Base-by-base conservation (phyloP, 345 rosid genomes). In the Aquilaria sinensis region DNA sequence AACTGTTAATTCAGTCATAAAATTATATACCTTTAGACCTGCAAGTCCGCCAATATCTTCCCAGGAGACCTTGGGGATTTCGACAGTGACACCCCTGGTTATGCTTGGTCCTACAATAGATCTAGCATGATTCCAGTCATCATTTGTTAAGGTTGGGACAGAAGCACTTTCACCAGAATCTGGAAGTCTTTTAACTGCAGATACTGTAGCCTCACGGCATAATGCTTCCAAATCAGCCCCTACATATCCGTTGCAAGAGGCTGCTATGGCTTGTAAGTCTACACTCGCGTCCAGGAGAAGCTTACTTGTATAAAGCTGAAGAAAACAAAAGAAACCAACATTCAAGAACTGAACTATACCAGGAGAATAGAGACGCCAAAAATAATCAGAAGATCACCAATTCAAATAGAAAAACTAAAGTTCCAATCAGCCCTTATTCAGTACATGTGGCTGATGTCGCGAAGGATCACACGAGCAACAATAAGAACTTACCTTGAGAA, bases 191-290 rank as follows among this genome's bases (percentile, higher is more conserved):
- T 67, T 84, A 61, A 82, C 73, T 33, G 92, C 87, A 11, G 79
- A 79, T 62, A 72, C 47, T 50, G 86, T 57, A 9, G 99, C 95
- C 70, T 90, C 92, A 23, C 86, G 88, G 34, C 94, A 90, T 75
- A 94, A 76, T 65, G 96, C 95, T 86, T 88, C 96, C 67, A 94
- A 83, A 86, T 90, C 97, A 74, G 97, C 94, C 58, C 99, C 97
- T 63, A 90, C 96, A 73, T 80, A 94, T 56, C 97, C 99, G 57
- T 83, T 90, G 83, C 92, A 90, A 53, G 85, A 81, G 53, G 82
- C 74, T 71, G 97, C 99, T 60, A 94, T 63, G 51, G 78, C 86
- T 74, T 75, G 72, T 33, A 94, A 75, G 71, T 85, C 81, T 31
- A 82, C 80, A 62, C 43, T 72, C 60, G 76, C 66, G 70, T 75